phyloP scores from a whole-genome alignment of 768 basidiomycete species.

The Boletus rubroflammeus region DNA sequence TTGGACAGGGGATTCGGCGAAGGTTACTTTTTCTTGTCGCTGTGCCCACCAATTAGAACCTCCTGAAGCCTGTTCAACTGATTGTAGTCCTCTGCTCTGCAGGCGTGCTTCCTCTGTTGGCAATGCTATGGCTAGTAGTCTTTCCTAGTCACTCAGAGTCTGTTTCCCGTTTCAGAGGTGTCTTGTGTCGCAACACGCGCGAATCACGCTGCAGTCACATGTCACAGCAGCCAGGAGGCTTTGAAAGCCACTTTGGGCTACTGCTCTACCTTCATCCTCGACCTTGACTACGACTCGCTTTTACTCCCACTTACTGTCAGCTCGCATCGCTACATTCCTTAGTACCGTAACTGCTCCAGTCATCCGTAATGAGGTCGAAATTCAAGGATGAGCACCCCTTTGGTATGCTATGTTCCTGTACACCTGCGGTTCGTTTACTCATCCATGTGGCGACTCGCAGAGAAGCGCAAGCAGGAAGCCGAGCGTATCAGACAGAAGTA shows the following conservation, averaged over 20 bases:
- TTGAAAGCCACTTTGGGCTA: slow-evolving; percentile 26
- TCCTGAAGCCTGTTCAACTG: neutral
- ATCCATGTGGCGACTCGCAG: slow-evolving; percentile 40
- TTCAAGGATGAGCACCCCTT: slow-evolving; percentile 99
- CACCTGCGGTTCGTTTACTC: slow-evolving; percentile 33
- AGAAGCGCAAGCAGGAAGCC: slow-evolving; percentile 99
- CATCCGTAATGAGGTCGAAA: slow-evolving; percentile 75
- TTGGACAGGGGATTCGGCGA: neutral
- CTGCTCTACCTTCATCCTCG: slow-evolving; percentile 19
- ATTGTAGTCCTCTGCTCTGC: slow-evolving; percentile 5
- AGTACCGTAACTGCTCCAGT: neutral
- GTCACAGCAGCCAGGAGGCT: slow-evolving; percentile 34
- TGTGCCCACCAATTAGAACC: neutral
- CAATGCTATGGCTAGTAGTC: neutral
- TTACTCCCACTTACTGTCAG: slow-evolving; percentile 7
- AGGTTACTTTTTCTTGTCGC: neutral
- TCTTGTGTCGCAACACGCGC: slow-evolving; percentile 14
- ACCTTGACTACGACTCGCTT: slow-evolving; percentile 26
- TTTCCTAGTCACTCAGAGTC: neutral
- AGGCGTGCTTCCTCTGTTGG: neutral
- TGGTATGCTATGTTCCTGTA: slow-evolving; percentile 47
- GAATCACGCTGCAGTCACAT: slow-evolving; percentile 31
- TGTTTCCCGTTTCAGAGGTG: slow-evolving; percentile 13
- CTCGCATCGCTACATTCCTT: slow-evolving; percentile 3
- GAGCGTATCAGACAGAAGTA: slow-evolving; percentile 99